Percentiles rank a stretch among this genome's conserved stretches.
phyloP scores from a whole-genome alignment of 202 grass and related monocot genomes.

The Bolboschoenoplectus hybrid region DNA sequence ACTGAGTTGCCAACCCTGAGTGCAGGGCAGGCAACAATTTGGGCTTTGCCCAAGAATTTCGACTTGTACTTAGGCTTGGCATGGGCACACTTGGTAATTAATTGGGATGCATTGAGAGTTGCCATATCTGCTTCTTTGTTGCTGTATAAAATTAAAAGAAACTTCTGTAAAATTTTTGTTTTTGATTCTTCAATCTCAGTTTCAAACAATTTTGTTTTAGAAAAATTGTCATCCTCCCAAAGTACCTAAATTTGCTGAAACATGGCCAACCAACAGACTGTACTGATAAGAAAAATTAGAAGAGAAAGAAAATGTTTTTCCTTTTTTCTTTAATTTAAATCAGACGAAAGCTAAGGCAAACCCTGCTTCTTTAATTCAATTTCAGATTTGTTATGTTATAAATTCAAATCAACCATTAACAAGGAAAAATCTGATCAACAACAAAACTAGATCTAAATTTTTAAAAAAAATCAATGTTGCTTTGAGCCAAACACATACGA shows the following conservation, averaged over 20 bases:
- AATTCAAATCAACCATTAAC: slow-evolving; percentile 15
- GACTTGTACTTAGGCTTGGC: slow-evolving; percentile 34
- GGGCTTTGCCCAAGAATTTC: slow-evolving; percentile 21
- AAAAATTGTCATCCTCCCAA: background rate
- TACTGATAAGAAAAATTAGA: background rate
- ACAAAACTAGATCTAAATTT: slow-evolving; percentile 7
- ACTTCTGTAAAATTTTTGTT: background rate
- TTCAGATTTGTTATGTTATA: slow-evolving; percentile 32
- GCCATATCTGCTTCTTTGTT: slow-evolving; percentile 46
- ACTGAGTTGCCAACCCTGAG: slow-evolving; percentile 34
- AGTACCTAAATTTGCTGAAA: background rate
- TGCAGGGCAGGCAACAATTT: slow-evolving; percentile 32
- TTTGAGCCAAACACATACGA: background rate
- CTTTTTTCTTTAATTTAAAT: background rate
- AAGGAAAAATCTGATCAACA: background rate
- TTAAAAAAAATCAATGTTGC: background rate
- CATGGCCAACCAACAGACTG: background rate
- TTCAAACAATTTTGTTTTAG: background rate
- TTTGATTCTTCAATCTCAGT: background rate
- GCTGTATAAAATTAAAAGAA: background rate
- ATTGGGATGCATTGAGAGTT: slow-evolving; percentile 51
- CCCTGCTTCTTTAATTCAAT: background rate
- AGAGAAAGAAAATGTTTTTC: background rate
- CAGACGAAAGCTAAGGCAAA: background rate
- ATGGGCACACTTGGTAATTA: slow-evolving; percentile 44